Base-by-base conservation (phyloP, 2,329 filamentous ascomycete genomes). In the Fusarium sp. region DNA sequence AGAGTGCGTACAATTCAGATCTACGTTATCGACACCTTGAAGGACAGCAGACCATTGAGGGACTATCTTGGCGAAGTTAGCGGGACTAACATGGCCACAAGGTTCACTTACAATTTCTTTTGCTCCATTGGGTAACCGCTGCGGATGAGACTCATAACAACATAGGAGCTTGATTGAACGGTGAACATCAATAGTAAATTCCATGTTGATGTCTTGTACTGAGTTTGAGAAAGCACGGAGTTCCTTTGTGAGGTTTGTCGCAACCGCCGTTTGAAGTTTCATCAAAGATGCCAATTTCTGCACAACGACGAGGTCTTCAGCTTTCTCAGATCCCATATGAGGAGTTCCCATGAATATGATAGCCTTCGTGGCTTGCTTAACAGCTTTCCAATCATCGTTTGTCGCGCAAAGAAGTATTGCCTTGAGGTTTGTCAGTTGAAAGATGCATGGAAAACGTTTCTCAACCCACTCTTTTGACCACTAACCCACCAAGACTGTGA, bases 291-390 rank as follows among this genome's bases (percentile, higher is more conserved):
- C 69, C 17, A 75, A 51, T 31, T 67, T 75, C 49, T 75, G 73
- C 17, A 74, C 63, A n/a, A 72, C 63, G 9, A 75, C 72, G 7
- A 75, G 69, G 28, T 74, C 66, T 45, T 68, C 66, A 2, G 73
- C 66, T 24, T 74, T 74, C 42, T 74, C 72, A 4, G 73, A 74
- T 31, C 73, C 73, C 73, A 75, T 74, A 31, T 75, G 73, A 22
- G 73, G 73, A 12, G 73, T 75, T 20, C 73, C 73, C 72, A 75
- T 74, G 26, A 75, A 75, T 4, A 75, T 58, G 13, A 75, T 74
- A 1, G 73, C 66, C 36, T 74, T 73, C 17, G 73, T 75, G 17
- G 73, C 72, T 39, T 49, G 51, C 42, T 74, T 74, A 20, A 75
- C 52, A 22, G 61, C 69, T 20, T 49, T 51, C 72, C 73, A 75